Conservation (phyloP, 2,329 filamentous ascomycete genomes). For the Xylariales sp. region DNA sequence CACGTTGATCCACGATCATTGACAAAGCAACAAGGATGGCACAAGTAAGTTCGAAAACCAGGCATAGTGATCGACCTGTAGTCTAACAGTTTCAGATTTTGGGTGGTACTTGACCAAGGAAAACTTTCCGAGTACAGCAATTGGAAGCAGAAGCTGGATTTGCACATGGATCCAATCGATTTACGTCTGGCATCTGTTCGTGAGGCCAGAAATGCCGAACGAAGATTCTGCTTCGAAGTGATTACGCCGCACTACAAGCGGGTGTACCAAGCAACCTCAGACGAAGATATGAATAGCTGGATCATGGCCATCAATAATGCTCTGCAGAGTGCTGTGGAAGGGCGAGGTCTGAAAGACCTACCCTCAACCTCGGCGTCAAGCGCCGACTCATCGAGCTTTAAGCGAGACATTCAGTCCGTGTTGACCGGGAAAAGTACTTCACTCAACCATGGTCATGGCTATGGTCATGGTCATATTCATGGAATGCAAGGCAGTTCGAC, state of each 20-base stretch:
- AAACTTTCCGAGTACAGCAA: slow-evolving; percentile 98
- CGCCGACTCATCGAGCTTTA: slow-evolving; percentile 52
- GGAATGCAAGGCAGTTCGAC: slow-evolving; percentile 45
- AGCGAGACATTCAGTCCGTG: slow-evolving; percentile 86
- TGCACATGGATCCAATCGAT: slow-evolving; percentile 98
- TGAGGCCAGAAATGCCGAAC: slow-evolving; percentile 89
- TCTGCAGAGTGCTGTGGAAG: slow-evolving; percentile 90
- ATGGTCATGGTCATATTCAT: too few relatives aligned
- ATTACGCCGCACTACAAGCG: slow-evolving; percentile 95
- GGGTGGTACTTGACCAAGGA: slow-evolving; percentile 96
- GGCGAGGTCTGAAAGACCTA: slow-evolving; percentile 57
- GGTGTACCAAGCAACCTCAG: slow-evolving; percentile 95
- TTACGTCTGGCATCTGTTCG: slow-evolving; percentile 94
- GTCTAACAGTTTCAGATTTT: slow-evolving; percentile 60
- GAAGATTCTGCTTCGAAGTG: slow-evolving; percentile 96
- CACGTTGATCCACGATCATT: slow-evolving; percentile 93
- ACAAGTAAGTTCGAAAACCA: slow-evolving; percentile 65
- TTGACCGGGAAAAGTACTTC: slow-evolving; percentile 88
- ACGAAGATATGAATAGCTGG: slow-evolving; percentile 98
- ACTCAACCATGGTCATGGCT: slow-evolving; percentile 45
- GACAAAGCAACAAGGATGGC: slow-evolving; percentile 97
- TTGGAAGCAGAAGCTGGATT: slow-evolving; percentile 94
- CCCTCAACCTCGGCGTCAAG: slow-evolving; percentile 34
- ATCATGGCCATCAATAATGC: slow-evolving; percentile 96
- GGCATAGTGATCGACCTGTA: too few relatives aligned